Conservation (phyloP, 2,329 filamentous ascomycete genomes). For the Scytalidium sp. region DNA sequence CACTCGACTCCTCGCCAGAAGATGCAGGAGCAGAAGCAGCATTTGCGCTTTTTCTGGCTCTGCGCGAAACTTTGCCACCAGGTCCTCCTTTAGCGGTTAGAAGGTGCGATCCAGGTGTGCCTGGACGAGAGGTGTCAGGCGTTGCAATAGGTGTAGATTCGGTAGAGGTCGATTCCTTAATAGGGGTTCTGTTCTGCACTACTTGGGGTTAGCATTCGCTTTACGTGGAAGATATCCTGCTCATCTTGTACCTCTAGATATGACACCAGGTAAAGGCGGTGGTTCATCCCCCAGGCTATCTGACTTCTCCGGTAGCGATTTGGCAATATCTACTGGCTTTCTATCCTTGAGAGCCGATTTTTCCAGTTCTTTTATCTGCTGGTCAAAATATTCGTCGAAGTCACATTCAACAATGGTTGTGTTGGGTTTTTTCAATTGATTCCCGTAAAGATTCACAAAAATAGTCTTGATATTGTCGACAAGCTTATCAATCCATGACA, state of each 20-base stretch:
- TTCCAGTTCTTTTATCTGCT: constrained; percentile 82
- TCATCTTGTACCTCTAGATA: constrained; percentile 21
- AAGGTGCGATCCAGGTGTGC: constrained; percentile 69
- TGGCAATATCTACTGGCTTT: constrained; percentile 20
- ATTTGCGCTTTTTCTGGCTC: constrained; percentile 71
- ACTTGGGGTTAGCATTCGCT: constrained; percentile 2
- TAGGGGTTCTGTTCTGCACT: constrained; percentile 25
- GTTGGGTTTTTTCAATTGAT: constrained; percentile 78
- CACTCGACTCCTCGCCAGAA: constrained; percentile 76
- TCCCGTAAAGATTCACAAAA: constrained; percentile 85
- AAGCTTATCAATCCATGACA: constrained; percentile 96
- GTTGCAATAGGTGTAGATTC: constrained; percentile 69
- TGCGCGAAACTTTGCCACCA: constrained; percentile 72
- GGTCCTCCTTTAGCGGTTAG: constrained; percentile 73
- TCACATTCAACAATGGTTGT: constrained; percentile 76
- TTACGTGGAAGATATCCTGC: neutral
- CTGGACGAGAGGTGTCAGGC: constrained; percentile 75
- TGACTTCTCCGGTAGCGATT: constrained; percentile 18
- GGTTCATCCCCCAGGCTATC: constrained; percentile 40
- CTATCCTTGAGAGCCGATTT: constrained; percentile 40
- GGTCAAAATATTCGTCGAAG: constrained; percentile 93
- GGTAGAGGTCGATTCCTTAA: constrained; percentile 25
- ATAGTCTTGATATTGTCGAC: constrained; percentile 92
- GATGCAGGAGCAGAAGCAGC: constrained; percentile 59
- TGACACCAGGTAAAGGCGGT: constrained; percentile 38